These are phyloP conservation scores for Papiliotrema terrestris DNA, from an alignment of 1,284 basidiomycete genomes.

Conservation along the genomic window DNA sequence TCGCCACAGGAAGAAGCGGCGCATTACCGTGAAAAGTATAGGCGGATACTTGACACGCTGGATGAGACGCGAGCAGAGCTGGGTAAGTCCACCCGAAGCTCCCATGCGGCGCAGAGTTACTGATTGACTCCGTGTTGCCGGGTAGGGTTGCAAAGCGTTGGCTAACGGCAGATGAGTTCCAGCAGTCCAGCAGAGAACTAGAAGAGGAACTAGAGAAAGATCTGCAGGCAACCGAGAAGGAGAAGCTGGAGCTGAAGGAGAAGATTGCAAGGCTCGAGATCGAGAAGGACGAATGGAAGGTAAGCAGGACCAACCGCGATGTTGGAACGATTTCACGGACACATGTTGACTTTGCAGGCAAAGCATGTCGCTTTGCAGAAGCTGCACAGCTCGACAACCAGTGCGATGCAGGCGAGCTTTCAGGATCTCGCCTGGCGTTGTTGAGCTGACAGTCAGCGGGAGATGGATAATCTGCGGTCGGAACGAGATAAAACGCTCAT, in stretches of 20 bases:
- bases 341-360: constrained; percentile 56
- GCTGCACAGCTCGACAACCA: constrained; percentile 77
- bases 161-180: constrained; percentile 66
- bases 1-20: constrained; percentile 43
- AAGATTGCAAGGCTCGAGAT: constrained; percentile 69
- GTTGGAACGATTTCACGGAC: no score
- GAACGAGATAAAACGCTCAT: constrained; percentile 75
- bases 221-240: constrained; percentile 78
- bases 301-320: constrained; percentile 45
- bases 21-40: constrained; percentile 80
- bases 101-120: no score
- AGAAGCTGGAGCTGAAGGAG: constrained; percentile 73
- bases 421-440: no score
- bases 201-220: constrained; percentile 90
- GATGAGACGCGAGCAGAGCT: constrained; percentile 79
- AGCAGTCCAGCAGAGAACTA: constrained; percentile 82
- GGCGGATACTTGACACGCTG: constrained; percentile 78
- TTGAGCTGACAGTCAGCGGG: constrained; percentile 64
- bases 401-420: constrained; percentile 38
- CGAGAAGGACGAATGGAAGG: constrained; percentile 92
- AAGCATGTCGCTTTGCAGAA: constrained; percentile 88
- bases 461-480: constrained; percentile 74
- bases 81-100: no score
- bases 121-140: no score
- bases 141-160: no score